Evolutionary conservation across 2,329 filamentous ascomycete genomes (phyloP).

Genomic region (Sphaerulina vaccinii): DNA sequence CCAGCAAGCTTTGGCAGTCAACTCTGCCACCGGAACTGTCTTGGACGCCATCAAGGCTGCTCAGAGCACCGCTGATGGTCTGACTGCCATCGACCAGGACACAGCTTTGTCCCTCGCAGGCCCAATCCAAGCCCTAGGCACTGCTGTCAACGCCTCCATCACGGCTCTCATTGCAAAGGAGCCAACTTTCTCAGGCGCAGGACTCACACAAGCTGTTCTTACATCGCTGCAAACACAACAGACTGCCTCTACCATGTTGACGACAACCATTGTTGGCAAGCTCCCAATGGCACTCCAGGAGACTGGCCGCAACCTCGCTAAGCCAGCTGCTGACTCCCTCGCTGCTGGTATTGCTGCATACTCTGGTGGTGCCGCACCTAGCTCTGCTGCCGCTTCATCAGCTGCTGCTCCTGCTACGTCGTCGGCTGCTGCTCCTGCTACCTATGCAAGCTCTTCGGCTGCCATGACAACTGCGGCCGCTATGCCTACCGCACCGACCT

Average conservation of each 20-base stretch:
- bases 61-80: slow-evolving; percentile 10
- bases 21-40: slow-evolving; percentile 11
- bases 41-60: slow-evolving; percentile 13
- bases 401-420: not conserved
- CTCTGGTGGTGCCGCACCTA: not conserved
- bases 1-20: slow-evolving; percentile 10
- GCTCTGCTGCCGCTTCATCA: not conserved
- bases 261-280: slow-evolving; percentile 12
- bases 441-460: slow-evolving; percentile 1
- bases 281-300: slow-evolving; percentile 15
- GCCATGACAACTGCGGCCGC: not conserved
- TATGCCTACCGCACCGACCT: not conserved
- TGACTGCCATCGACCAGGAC: slow-evolving; percentile 4
- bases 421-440: slow-evolving; percentile 6
- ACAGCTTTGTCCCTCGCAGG: slow-evolving; percentile 9
- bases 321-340: slow-evolving; percentile 13
- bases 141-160: slow-evolving; percentile 14
- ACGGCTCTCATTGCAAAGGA: slow-evolving; percentile 13
- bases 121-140: slow-evolving; percentile 10
- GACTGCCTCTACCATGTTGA: not conserved
- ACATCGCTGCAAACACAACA: slow-evolving; percentile 6
- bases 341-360: slow-evolving; percentile 13
- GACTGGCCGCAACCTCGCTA: slow-evolving; percentile 9
- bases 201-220: slow-evolving; percentile 11
- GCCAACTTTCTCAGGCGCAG: slow-evolving; percentile 1